Conservation (phyloP, 192 early-diverging fungal species). For the Linnemannia zychae region DNA sequence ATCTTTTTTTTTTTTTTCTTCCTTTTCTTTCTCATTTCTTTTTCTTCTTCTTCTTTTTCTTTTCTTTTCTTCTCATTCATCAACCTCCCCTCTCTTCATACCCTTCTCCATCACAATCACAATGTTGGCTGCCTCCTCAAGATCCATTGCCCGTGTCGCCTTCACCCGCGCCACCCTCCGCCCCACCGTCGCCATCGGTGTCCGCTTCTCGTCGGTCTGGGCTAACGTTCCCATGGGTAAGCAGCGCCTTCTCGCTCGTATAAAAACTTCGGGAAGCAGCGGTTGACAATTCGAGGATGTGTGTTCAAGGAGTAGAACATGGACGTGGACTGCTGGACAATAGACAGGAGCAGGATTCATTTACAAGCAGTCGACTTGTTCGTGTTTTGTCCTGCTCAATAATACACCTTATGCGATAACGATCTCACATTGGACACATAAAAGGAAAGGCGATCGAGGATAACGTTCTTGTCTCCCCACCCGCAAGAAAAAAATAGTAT, state of each 20-base stretch:
- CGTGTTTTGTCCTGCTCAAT: background rate
- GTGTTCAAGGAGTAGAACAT: background rate
- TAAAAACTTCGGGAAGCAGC: background rate
- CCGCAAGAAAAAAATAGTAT: background rate
- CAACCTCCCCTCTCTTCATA: constrained; percentile 5
- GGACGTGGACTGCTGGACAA: background rate
- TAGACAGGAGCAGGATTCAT: background rate
- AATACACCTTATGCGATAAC: background rate
- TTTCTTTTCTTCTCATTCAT: background rate
- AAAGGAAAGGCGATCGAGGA: background rate
- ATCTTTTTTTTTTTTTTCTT: background rate
- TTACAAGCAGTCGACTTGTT: background rate
- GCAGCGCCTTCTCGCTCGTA: background rate
- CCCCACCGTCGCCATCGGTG: constrained; percentile 49
- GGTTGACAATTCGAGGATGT: background rate
- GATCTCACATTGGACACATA: background rate
- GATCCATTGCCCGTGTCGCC: constrained; percentile 52
- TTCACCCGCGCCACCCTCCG: constrained; percentile 48
- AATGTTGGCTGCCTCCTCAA: constrained; percentile 53
- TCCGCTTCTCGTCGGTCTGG: constrained; percentile 66
- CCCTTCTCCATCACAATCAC: constrained; percentile 9
- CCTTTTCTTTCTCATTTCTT: background rate
- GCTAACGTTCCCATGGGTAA: constrained; percentile 70
- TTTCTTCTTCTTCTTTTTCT: constrained; percentile 4
- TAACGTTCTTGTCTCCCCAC: background rate